Evolutionary conservation across 148 eudicot genomes (phyloP).

Genomic region (Dysphania ambrosioides): DNA sequence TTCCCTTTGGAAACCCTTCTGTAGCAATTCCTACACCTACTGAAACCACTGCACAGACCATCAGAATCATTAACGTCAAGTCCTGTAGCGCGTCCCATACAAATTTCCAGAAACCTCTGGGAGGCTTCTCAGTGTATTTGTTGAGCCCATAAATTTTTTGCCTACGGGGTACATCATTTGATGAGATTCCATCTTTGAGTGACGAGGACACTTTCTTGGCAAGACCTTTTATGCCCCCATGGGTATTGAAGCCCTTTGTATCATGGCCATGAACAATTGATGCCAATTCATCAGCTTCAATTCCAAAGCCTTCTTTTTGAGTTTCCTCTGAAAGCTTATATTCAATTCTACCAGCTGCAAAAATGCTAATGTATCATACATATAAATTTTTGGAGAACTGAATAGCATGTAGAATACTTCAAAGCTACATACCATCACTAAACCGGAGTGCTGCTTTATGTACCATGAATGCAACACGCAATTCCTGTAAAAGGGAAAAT

Average conservation of each 20-base stretch:
- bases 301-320: conserved; percentile 49
- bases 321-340: conserved; percentile 57
- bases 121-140: conserved; percentile 69
- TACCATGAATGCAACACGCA: conserved; percentile 31
- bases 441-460: conserved; percentile 15
- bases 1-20: conserved; percentile 86
- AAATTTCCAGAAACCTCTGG: conserved; percentile 75
- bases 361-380: conserved; percentile 11
- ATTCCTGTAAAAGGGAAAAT: conserved; percentile 47
- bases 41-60: conserved; percentile 89
- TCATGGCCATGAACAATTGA: conserved; percentile 60
- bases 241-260: conserved; percentile 38
- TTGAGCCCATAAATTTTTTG: conserved; percentile 68
- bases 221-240: conserved; percentile 57
- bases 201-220: conserved; percentile 53
- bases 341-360: conserved; percentile 47
- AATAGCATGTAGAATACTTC: background rate
- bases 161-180: conserved; percentile 43
- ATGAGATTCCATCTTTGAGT: conserved; percentile 53
- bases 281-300: conserved; percentile 78
- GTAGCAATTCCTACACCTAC: conserved; percentile 77
- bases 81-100: conserved; percentile 95
- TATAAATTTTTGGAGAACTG: background rate
- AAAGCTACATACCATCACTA: conserved; percentile 52
- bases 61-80: conserved; percentile 76